Base-by-base conservation (phyloP, 495 filamentous ascomycete genomes). In the Penicillium crystallinum region DNA sequence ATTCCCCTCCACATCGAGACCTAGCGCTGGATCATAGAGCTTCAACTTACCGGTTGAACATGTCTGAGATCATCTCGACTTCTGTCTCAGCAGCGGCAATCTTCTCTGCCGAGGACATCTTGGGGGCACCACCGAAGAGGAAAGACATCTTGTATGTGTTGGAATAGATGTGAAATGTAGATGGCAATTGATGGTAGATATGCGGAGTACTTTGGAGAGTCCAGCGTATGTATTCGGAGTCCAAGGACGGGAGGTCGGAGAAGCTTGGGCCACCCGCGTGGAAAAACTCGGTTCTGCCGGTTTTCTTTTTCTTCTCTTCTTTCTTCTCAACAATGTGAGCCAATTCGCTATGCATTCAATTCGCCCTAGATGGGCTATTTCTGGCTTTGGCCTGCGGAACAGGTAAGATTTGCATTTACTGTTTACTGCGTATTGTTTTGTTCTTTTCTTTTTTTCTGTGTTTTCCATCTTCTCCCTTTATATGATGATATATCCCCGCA, bases 71-170 rank as follows among this genome's bases (percentile, higher is more conserved):
- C 75, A 97, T 90, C 70, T 96, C 93, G 30, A 81, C 74, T 77
- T 99, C 93, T 52, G 87, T 88, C 75, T 97, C 90, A 53, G 95
- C 90, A 49, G 88, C 86, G 54, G 88, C 85, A 68, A 99, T 92
- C 79, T 97, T 97, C 77, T 97, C 83, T 60, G 87, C 93, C 58
- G 90, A 96, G 61, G 90, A 85, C 66, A 90, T 88, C 73, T 96
- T 90, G 46, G 90, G 87, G 42, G 77, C 71, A 58, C 84, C 80
- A 70, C 90, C 90, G 72, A 97, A 86, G 62, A 98, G 87, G 79
- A 96, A 95, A 57, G 91, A 97, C 92, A 97, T 95, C 44, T 60
- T 93, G 71, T 59, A 50, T 55, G 36, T 40, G 25, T 27, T 8
- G 25, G 23, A 42, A 41, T 56, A 31, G 18, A 48, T 10, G 19